Evolutionary conservation across 805 yeast species (phyloP), one percentile per base, ranked within the genome.

Genomic region (Millerozyma miso): DNA sequence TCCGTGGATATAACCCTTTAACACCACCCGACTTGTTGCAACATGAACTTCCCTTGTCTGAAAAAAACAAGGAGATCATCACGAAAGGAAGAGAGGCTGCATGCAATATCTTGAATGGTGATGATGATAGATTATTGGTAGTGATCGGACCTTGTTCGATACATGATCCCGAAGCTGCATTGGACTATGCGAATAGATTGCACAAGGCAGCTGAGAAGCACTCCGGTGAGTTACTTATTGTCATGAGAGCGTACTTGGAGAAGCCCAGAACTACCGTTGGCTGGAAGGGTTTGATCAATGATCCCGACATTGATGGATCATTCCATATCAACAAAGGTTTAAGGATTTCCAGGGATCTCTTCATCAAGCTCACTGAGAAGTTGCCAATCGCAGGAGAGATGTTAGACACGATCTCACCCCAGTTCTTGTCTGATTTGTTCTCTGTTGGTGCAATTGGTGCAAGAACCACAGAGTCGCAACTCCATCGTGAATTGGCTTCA

Each of bases 191-290:
- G 55, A 70, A 74, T 31, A 72, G 81, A 55, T 76, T 91, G 44
- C 66, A 77, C 35, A 72, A 71, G 42, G 60, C 83, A 31, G 69
- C 85, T 35, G 80, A 80, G 43, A 74, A 80, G 58, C 72, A 85
- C 49, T 74, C 83, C 50, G 81, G 78, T 38, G 97, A 91, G 53
- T 74, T 93, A 46, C 79, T 82, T 44, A 83, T 93, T 45, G 83
- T 93, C 48, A 93, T 93, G 99, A 83, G 99, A 71, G 98, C 98
- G 3, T 93, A 93, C 73, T 76, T 93, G 58, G 99, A 91, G 66
- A 91, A 91, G 69, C 99, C 99, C 55, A 82, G 99, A 70, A 91
- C 99, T 40, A 91, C 98, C 20, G 98, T 93, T 37, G 99, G 99
- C 46, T 91, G 99, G 99, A 91, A 91, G 71, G 99, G 99, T 54